These are phyloP conservation scores for Suillus clintonianus DNA, from an alignment of 768 basidiomycete genomes.

Conservation along the genomic window DNA sequence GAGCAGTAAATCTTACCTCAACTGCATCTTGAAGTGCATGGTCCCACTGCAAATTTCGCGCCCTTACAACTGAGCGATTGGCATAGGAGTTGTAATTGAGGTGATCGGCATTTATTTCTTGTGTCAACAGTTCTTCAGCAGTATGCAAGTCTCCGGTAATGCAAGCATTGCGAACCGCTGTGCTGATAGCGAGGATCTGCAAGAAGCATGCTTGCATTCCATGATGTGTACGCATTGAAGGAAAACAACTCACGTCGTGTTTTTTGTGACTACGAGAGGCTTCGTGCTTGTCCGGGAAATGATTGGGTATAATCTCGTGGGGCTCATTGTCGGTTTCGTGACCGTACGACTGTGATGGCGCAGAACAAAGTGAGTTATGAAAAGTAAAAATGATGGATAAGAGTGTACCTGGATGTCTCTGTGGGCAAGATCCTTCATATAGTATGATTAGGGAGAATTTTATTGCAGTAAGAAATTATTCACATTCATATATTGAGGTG, in stretches of 20 bases:
- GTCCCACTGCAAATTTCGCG: neutral
- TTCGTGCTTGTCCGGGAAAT: too few relatives aligned
- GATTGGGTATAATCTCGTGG: too few relatives aligned
- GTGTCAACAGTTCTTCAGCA: neutral
- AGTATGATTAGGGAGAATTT: too few relatives aligned
- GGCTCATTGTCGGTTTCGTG: too few relatives aligned
- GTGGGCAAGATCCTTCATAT: too few relatives aligned
- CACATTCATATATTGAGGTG: too few relatives aligned
- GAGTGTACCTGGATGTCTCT: too few relatives aligned
- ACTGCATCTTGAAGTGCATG: neutral
- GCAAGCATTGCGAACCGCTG: neutral
- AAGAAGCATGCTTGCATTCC: neutral
- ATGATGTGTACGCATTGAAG: neutral
- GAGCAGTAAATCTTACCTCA: neutral
- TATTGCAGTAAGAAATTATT: too few relatives aligned
- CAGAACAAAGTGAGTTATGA: too few relatives aligned
- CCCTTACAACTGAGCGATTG: neutral
- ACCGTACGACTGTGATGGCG: too few relatives aligned
- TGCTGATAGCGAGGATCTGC: neutral
- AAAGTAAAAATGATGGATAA: too few relatives aligned
- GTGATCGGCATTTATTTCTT: neutral
- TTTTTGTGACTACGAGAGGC: neutral
- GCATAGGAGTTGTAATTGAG: neutral
- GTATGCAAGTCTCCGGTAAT: neutral
- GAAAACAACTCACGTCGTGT: neutral